phyloP scores from a whole-genome alignment of 164 flowering plant species.

The Nelumbo lutea region DNA sequence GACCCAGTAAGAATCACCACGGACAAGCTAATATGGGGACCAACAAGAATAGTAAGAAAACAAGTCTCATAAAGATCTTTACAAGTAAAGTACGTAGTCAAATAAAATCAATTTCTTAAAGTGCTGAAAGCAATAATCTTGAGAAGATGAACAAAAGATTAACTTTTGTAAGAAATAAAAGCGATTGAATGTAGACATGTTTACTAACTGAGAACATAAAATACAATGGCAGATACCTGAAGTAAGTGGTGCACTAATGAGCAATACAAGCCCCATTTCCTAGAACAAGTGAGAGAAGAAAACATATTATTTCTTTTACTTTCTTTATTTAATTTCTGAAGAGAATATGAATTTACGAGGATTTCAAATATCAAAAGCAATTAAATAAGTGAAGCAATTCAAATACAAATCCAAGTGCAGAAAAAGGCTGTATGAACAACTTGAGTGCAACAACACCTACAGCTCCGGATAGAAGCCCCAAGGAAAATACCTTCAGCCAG shows the following conservation, averaged over 20 bases:
- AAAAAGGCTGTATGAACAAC: slow-evolving; percentile 84
- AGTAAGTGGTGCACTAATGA: slow-evolving; percentile 37
- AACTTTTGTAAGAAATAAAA: neutral
- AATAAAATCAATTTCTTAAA: no score
- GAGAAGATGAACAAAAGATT: no score
- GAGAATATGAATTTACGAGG: slow-evolving; percentile 9
- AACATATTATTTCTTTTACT: neutral
- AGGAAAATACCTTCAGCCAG: slow-evolving; percentile 58
- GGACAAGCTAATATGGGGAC: slow-evolving; percentile 43
- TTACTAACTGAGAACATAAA: slow-evolving; percentile 17
- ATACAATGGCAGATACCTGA: slow-evolving; percentile 34
- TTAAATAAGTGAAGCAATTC: slow-evolving; percentile 74
- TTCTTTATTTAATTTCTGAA: neutral
- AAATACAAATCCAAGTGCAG: slow-evolving; percentile 96
- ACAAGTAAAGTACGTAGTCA: no score
- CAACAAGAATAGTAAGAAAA: slow-evolving; percentile 46
- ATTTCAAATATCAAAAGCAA: slow-evolving; percentile 30
- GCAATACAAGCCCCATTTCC: slow-evolving; percentile 38
- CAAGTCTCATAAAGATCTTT: neutral
- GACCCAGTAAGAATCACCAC: slow-evolving; percentile 62
- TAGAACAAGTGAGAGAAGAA: slow-evolving; percentile 54
- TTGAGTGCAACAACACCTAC: slow-evolving; percentile 89
- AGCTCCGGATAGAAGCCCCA: slow-evolving; percentile 70
- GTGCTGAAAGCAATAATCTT: no score
- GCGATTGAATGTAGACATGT: neutral